Evolutionary conservation across 208 protist genomes (phyloP).

Genomic region (Trypanosoma lewisi): DNA sequence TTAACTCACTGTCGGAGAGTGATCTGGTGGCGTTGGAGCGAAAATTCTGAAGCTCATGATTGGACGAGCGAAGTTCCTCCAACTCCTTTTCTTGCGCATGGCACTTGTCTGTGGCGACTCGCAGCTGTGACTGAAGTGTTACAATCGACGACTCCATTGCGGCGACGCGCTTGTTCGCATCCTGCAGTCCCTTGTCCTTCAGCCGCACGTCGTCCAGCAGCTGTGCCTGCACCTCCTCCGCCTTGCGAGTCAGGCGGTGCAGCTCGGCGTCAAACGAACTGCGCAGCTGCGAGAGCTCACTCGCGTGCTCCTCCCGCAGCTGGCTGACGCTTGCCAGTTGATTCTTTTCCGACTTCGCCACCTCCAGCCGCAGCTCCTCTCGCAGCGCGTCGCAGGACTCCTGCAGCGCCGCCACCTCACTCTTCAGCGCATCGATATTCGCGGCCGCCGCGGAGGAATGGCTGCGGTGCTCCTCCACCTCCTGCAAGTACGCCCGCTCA

Average conservation of each 20-base stretch:
- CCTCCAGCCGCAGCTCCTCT: slow-evolving; percentile 21
- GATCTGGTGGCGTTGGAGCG: slow-evolving; percentile 53
- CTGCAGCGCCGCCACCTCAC: slow-evolving; percentile 20
- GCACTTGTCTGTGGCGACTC: slow-evolving; percentile 40
- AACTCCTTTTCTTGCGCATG: slow-evolving; percentile 45
- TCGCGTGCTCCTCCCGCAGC: slow-evolving; percentile 30
- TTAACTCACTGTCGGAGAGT: slow-evolving; percentile 77
- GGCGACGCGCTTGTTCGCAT: slow-evolving; percentile 16
- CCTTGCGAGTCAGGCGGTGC: slow-evolving; percentile 12
- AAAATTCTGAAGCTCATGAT: slow-evolving; percentile 53
- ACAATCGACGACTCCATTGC: slow-evolving; percentile 33
- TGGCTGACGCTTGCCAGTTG: slow-evolving; percentile 16
- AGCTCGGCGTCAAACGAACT: slow-evolving; percentile 18
- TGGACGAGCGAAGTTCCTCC: slow-evolving; percentile 48
- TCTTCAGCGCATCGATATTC: slow-evolving; percentile 35
- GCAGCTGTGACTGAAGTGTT: slow-evolving; percentile 38
- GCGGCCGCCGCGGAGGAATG: slow-evolving; percentile 19
- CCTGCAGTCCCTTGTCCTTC: slow-evolving; percentile 32
- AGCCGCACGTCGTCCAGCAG: slow-evolving; percentile 22
- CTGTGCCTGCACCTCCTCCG: slow-evolving; percentile 32
- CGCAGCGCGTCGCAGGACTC: slow-evolving; percentile 15
- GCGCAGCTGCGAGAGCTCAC: slow-evolving; percentile 25
- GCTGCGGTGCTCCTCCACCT: slow-evolving; percentile 20
- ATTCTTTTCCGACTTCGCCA: slow-evolving; percentile 29
- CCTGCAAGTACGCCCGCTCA: slow-evolving; percentile 32